These are phyloP conservation scores for Phlyctochytrium planicorne DNA, from an alignment of 192 early-diverging fungal species.

Conservation along the genomic window DNA sequence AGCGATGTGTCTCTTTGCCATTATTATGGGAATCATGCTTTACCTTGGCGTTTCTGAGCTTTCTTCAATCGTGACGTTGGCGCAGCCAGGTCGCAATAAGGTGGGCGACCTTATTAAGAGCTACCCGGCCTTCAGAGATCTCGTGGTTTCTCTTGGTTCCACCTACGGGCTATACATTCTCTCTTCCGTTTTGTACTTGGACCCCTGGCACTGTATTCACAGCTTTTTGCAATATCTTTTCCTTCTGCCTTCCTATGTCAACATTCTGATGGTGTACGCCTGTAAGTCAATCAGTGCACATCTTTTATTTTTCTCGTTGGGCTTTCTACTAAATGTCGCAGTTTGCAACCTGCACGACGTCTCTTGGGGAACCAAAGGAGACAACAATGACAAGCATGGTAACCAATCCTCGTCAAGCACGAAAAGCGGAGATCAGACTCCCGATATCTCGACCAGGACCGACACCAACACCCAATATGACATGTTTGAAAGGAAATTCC, in stretches of 20 bases:
- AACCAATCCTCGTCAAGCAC: too few species aligned
- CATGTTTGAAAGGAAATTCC: too few species aligned
- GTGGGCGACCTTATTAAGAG: neutral
- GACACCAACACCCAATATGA: too few species aligned
- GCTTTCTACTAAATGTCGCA: conserved; percentile 23
- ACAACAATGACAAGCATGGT: too few species aligned
- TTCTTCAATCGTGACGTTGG: conserved; percentile 25
- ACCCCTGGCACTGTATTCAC: conserved; percentile 44
- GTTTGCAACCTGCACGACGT: conserved; percentile 58
- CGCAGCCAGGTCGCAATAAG: conserved; percentile 10
- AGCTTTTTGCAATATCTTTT: conserved; percentile 48
- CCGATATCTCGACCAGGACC: too few species aligned
- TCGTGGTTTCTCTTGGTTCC: conserved; percentile 34
- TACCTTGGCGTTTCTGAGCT: conserved; percentile 59
- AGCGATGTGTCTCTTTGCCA: conserved; percentile 77
- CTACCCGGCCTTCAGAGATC: conserved; percentile 29
- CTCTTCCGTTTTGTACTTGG: conserved; percentile 35
- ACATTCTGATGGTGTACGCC: conserved; percentile 53
- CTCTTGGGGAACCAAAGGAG: conserved; percentile 67
- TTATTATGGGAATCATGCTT: conserved; percentile 82
- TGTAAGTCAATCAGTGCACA: conserved; percentile 29
- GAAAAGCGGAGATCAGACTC: too few species aligned
- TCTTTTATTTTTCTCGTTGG: neutral
- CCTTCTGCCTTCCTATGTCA: conserved; percentile 41
- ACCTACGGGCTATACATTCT: conserved; percentile 46